Evolutionary conservation across 106 monocot genomes (phyloP).

Genomic region (Dendrobium chrysotoxum): DNA sequence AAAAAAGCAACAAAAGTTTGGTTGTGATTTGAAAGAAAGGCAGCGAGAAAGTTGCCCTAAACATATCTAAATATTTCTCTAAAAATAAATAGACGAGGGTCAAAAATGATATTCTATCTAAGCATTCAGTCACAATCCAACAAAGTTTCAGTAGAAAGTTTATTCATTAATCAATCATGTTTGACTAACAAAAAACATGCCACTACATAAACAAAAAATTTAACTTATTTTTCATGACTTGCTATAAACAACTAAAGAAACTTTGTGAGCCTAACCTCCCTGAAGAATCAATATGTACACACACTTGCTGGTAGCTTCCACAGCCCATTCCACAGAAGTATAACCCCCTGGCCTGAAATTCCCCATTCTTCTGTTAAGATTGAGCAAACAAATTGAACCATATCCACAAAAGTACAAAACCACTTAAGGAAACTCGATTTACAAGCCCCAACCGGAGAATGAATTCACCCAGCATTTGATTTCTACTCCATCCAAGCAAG

Average conservation of each 20-base stretch:
- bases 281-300: not conserved
- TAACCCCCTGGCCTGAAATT: not conserved
- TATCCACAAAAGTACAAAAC: not conserved
- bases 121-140: too few relatives aligned
- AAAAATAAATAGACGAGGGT: too few relatives aligned
- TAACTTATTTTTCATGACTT: not conserved
- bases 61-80: too few relatives aligned
- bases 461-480: not conserved
- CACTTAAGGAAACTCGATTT: not conserved
- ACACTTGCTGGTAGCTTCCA: not conserved
- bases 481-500: not conserved
- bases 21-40: too few relatives aligned
- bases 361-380: not conserved
- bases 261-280: not conserved
- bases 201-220: not conserved
- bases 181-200: not conserved
- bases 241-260: not conserved
- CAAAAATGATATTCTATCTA: too few relatives aligned
- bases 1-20: too few relatives aligned
- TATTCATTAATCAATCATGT: not conserved
- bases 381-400: not conserved
- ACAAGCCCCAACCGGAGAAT: not conserved
- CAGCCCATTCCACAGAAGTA: not conserved
- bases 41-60: too few relatives aligned
- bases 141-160: not conserved